A percentile compares a stretch with the other conserved stretches of the same genome.
Evolutionary conservation across 495 filamentous ascomycete genomes (phyloP).

Genomic region (Xylaria curta): DNA sequence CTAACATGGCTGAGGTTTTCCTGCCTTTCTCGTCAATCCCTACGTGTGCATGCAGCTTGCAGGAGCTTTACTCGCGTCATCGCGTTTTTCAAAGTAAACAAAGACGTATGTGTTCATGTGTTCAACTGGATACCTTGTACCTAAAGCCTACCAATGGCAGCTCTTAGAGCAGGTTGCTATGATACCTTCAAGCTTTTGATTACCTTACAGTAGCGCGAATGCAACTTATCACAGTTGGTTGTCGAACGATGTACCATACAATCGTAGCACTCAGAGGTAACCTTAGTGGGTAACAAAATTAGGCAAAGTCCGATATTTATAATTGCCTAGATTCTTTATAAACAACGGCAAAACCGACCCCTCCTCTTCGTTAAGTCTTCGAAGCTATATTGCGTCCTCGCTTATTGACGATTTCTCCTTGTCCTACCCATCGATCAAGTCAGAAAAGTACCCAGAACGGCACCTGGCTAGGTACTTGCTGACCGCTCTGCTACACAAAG

Average conservation of each 20-base stretch:
- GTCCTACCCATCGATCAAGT: not conserved
- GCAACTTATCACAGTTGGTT: conserved; percentile 4
- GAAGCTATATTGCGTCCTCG: too few species aligned
- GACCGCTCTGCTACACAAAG: conserved; percentile 16
- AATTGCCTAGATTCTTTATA: conserved; percentile 1
- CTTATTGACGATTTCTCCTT: not conserved
- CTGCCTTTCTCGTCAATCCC: not conserved
- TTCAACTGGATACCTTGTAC: not conserved
- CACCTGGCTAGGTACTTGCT: not conserved
- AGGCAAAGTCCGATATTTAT: not conserved
- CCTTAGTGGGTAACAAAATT: not conserved
- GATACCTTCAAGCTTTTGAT: conserved; percentile 5
- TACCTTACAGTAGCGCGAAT: not conserved
- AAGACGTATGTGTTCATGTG: not conserved
- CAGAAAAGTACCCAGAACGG: not conserved
- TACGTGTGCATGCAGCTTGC: conserved; percentile 22
- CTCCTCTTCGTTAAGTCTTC: not conserved
- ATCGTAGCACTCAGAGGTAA: not conserved
- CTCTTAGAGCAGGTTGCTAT: conserved; percentile 1
- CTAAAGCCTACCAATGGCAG: conserved; percentile 10
- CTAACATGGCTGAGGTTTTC: not conserved
- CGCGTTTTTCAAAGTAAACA: conserved; percentile 21
- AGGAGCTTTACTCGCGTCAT: conserved; percentile 20
- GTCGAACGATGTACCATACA: not conserved
- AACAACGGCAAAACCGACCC: conserved; percentile 1